A percentile compares a stretch with the other conserved stretches of the same genome.
These are phyloP conservation scores for Plasmopara viticola DNA, from an alignment of 352 stramenopile genomes.

Conservation along the genomic window DNA sequence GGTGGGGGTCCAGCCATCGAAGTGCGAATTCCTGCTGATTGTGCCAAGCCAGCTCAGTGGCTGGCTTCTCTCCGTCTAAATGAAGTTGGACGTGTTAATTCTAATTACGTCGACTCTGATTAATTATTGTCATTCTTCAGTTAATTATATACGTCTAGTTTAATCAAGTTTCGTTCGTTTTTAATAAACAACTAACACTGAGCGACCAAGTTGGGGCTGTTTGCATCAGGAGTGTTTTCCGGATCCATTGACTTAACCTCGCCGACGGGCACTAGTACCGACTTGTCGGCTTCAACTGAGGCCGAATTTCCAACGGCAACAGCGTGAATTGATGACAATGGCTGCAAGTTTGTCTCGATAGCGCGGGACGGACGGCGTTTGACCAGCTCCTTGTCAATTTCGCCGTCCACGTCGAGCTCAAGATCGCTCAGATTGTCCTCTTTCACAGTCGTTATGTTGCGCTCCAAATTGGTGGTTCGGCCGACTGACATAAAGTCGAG, in stretches of 20 bases:
- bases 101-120: slow-evolving; percentile 50
- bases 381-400: slow-evolving; percentile 63
- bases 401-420: slow-evolving; percentile 60
- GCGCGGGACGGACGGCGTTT: slow-evolving; percentile 45
- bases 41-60: slow-evolving; percentile 45
- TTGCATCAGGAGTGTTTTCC: slow-evolving; percentile 13
- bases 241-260: slow-evolving; percentile 10
- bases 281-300: slow-evolving; percentile 12
- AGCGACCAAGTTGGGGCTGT: slow-evolving; percentile 4
- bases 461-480: slow-evolving; percentile 24
- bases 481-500: slow-evolving; percentile 28
- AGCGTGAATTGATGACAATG: slow-evolving; percentile 9
- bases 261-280: slow-evolving; percentile 3
- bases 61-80: slow-evolving; percentile 45
- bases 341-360: slow-evolving; percentile 19
- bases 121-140: slow-evolving; percentile 3
- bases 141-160: too few species aligned
- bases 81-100: slow-evolving; percentile 49
- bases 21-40: slow-evolving; percentile 53
- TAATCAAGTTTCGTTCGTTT: too few species aligned
- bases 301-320: slow-evolving; percentile 5
- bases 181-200: too few species aligned
- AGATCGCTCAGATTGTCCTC: slow-evolving; percentile 25
- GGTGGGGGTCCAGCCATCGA: slow-evolving; percentile 62
- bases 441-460: slow-evolving; percentile 9